A percentile compares a stretch with the other conserved stretches of the same genome.
phyloP scores from a whole-genome alignment of 2,329 filamentous ascomycete species.

The Furcasterigmium sp. region DNA sequence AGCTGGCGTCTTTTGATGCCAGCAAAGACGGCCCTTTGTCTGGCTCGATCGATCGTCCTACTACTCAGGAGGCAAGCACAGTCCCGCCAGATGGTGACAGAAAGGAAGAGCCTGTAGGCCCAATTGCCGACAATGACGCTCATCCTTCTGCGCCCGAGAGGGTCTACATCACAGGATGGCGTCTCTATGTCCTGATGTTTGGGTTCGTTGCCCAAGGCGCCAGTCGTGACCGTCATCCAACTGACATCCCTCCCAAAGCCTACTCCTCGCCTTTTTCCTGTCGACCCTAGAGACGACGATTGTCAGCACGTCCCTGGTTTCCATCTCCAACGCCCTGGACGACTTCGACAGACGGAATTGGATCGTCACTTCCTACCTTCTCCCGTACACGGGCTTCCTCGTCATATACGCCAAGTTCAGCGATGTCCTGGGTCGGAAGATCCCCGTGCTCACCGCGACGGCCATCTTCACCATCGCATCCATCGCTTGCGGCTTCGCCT shows the following conservation, averaged over 20 bases:
- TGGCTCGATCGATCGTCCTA: neutral
- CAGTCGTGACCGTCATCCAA: neutral
- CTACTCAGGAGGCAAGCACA: no score
- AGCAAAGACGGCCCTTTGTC: neutral
- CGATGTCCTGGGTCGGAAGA: constrained; percentile 37
- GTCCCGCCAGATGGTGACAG: no score
- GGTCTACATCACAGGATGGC: constrained; percentile 3
- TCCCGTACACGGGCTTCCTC: constrained; percentile 42
- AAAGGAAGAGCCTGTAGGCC: no score
- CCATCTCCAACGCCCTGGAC: constrained; percentile 32
- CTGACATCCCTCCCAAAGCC: neutral
- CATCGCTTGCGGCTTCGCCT: constrained; percentile 29
- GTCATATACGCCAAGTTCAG: constrained; percentile 37
- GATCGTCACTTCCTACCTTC: constrained; percentile 42
- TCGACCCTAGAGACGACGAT: constrained; percentile 43
- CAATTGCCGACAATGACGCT: neutral
- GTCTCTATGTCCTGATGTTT: constrained; percentile 4
- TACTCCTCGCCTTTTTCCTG: constrained; percentile 27
- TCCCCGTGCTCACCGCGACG: constrained; percentile 27
- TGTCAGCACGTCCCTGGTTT: constrained; percentile 43
- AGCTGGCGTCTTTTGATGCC: no score
- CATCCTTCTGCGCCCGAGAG: neutral
- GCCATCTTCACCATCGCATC: constrained; percentile 34
- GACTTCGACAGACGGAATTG: constrained; percentile 31
- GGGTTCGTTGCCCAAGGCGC: neutral